Conservation (phyloP, 257 asterid genomes). For the Solanum peruvianum region DNA sequence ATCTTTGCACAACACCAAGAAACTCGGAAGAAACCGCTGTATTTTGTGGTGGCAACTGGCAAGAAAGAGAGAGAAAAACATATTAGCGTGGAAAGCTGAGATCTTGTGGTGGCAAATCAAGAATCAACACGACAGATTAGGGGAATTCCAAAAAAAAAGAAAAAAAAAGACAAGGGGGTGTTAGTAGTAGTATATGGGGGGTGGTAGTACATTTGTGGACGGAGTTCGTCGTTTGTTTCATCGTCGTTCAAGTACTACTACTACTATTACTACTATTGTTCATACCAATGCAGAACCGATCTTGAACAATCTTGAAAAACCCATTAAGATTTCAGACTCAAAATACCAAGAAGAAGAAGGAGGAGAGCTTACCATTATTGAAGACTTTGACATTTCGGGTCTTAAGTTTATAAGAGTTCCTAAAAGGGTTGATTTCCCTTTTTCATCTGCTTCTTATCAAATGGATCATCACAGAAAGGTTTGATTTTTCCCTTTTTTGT, state of each 20-base stretch:
- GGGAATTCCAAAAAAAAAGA: neutral
- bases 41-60: neutral
- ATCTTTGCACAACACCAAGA: constrained; percentile 1
- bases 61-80: constrained; percentile 1
- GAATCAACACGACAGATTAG: constrained; percentile 25
- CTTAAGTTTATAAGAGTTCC: constrained; percentile 60
- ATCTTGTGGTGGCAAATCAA: constrained; percentile 27
- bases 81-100: constrained; percentile 13
- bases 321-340: neutral
- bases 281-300: constrained; percentile 17
- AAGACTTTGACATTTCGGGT: constrained; percentile 60
- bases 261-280: constrained; percentile 13
- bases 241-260: constrained; percentile 20
- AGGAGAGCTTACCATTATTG: constrained; percentile 23
- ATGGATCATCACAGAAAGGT: constrained; percentile 90
- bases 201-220: constrained; percentile 75
- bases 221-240: constrained; percentile 81
- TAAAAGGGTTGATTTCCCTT: constrained; percentile 37
- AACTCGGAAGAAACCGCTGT: neutral
- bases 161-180: constrained; percentile 1
- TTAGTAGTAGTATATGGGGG: constrained; percentile 60
- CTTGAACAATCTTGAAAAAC: neutral
- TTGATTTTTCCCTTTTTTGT: neutral
- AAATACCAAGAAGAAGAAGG: neutral
- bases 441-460: constrained; percentile 5